A percentile compares a stretch with the other conserved stretches of the same genome.
phyloP scores from a whole-genome alignment of 2,329 filamentous ascomycete species.

The Cucurbitaria berberidis region DNA sequence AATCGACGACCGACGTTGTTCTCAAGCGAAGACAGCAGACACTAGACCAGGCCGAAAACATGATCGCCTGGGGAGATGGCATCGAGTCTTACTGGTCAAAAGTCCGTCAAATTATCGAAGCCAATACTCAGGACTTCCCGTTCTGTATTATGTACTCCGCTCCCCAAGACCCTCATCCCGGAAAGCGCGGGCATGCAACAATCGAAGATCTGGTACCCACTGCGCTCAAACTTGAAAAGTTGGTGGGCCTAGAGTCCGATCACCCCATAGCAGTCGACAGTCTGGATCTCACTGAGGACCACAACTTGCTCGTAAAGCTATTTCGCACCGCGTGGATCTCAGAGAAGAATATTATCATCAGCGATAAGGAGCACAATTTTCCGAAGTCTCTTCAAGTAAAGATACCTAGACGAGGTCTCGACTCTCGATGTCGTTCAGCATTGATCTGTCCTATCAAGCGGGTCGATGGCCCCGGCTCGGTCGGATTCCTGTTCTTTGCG shows the following conservation, averaged over 20 bases:
- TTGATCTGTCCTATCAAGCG: neutral
- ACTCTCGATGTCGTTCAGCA: neutral
- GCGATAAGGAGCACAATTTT: neutral
- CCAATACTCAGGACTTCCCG: neutral
- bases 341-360: neutral
- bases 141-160: neutral
- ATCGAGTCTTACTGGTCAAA: neutral
- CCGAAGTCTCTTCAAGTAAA: neutral
- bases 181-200: neutral
- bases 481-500: neutral
- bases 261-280: neutral
- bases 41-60: neutral
- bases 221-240: neutral
- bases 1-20: neutral
- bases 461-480: neutral
- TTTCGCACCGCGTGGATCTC: neutral
- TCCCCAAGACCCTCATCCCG: neutral
- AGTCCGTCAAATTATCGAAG: neutral
- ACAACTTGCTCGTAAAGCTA: neutral
- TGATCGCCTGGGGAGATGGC: neutral
- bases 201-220: neutral
- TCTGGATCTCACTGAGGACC: neutral
- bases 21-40: neutral
- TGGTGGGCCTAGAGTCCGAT: neutral
- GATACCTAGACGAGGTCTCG: neutral